Conservation (phyloP, 495 filamentous ascomycete genomes). For the Aspergillus egyptiacus region DNA sequence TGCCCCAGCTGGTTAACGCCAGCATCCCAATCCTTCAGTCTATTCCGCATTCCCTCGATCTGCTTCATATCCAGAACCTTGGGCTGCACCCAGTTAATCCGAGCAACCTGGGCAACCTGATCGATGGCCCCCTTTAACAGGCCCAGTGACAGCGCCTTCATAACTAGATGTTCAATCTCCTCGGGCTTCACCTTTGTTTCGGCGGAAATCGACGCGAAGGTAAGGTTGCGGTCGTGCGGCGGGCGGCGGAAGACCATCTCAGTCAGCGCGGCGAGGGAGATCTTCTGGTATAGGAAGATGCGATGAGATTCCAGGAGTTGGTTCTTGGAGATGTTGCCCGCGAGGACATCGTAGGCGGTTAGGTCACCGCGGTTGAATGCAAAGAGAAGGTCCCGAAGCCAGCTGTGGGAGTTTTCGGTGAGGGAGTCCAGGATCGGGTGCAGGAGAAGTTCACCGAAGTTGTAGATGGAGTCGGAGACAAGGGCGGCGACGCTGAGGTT, state of each 20-base stretch:
- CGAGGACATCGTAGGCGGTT: constrained; percentile 73
- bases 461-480: constrained; percentile 92
- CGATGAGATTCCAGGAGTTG: constrained; percentile 71
- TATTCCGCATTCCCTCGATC: constrained; percentile 85
- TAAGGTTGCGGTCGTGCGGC: constrained; percentile 90
- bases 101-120: constrained; percentile 86
- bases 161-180: constrained; percentile 96
- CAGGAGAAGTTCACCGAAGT: constrained; percentile 96
- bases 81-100: constrained; percentile 98
- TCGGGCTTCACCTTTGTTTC: constrained; percentile 88
- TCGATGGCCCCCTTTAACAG: constrained; percentile 90
- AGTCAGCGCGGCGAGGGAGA: constrained; percentile 89
- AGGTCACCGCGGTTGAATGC: constrained; percentile 97
- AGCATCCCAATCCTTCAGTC: constrained; percentile 88
- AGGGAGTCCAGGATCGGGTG: constrained; percentile 93
- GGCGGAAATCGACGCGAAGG: constrained; percentile 75
- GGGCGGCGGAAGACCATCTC: constrained; percentile 95
- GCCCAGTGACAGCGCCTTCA: constrained; percentile 94
- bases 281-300: constrained; percentile 89
- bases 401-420: constrained; percentile 56
- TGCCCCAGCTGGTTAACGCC: constrained; percentile 92
- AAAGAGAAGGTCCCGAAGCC: constrained; percentile 90
- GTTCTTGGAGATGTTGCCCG: constrained; percentile 69
- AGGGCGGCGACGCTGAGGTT: constrained; percentile 89
- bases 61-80: constrained; percentile 94